phyloP scores from a whole-genome alignment of 257 asterid genomes.

The Solanum medicagineum region DNA sequence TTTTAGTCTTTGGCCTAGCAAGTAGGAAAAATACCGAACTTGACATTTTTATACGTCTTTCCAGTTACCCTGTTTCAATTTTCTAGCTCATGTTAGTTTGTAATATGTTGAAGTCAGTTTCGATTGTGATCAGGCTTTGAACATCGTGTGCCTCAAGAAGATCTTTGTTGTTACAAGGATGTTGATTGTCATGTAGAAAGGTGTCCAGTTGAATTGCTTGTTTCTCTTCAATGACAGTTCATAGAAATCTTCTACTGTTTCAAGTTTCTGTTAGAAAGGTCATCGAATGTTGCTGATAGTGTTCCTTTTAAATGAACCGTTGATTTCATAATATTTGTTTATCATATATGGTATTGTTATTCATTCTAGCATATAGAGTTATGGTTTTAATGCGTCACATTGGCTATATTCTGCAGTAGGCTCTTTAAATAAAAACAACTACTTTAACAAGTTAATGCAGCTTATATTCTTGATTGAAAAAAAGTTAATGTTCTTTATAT shows the following conservation, averaged over 20 bases:
- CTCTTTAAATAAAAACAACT: background rate
- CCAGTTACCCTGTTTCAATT: background rate
- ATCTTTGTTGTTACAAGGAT: background rate
- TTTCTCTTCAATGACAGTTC: background rate
- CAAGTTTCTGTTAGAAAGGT: background rate
- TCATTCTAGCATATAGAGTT: background rate
- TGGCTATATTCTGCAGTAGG: background rate
- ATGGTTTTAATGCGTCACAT: background rate
- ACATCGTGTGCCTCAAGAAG: background rate
- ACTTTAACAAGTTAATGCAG: background rate
- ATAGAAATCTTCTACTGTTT: background rate
- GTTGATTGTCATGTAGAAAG: background rate
- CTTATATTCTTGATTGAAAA: background rate
- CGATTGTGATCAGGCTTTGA: background rate
- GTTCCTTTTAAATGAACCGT: background rate
- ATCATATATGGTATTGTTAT: background rate
- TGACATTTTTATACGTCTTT: background rate
- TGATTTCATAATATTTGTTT: background rate
- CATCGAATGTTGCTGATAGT: background rate
- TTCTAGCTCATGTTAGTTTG: background rate
- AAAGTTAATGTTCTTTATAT: background rate
- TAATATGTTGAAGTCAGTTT: background rate
- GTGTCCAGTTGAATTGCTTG: background rate
- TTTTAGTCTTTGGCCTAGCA: background rate
- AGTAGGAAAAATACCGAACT: background rate